A percentile compares a stretch with the other conserved stretches of the same genome.
Conservation (phyloP, 169 alveolate genomes). For the Pseudocohnilembus persalinus region DNA sequence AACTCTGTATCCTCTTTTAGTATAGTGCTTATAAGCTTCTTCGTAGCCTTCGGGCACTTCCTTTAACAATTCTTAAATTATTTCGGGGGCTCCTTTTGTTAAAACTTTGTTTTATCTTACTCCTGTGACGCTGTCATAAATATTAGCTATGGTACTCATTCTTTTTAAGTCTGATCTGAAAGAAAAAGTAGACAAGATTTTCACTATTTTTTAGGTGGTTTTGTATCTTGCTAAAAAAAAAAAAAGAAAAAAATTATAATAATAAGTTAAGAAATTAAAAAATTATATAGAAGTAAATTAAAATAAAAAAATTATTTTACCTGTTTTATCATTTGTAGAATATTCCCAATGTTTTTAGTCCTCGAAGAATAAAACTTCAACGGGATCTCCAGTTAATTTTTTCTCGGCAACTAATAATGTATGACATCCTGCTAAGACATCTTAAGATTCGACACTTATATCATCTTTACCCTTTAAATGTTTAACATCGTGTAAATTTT, state of each 20-base stretch:
- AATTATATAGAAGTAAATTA: neutral
- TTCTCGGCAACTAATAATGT: conserved; percentile 86
- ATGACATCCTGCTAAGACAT: conserved; percentile 95
- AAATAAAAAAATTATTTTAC: conserved; percentile 31
- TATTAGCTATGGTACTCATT: conserved; percentile 62
- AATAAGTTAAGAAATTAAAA: too few relatives aligned
- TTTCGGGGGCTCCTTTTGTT: conserved; percentile 98
- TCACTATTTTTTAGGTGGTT: neutral
- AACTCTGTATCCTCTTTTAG: conserved; percentile 90
- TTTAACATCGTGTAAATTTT: conserved; percentile 27
- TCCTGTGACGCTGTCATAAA: conserved; percentile 65
- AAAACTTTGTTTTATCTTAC: conserved; percentile 67
- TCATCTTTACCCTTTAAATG: conserved; percentile 37
- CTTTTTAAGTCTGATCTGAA: conserved; percentile 77
- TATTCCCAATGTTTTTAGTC: conserved; percentile 57
- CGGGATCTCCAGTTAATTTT: conserved; percentile 95
- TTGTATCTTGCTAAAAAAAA: neutral
- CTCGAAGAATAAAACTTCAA: conserved; percentile 91
- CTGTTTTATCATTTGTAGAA: conserved; percentile 44
- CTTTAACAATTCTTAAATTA: conserved; percentile 78
- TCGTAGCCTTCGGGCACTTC: conserved; percentile 91
- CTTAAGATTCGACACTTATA: conserved; percentile 63
- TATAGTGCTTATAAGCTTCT: conserved; percentile 72
- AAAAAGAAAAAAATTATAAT: too few relatives aligned
- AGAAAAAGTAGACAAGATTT: conserved; percentile 54